Evolutionary conservation across 371 early-diverging fungal species (phyloP).

Genomic region (Pancytospora philotis): DNA sequence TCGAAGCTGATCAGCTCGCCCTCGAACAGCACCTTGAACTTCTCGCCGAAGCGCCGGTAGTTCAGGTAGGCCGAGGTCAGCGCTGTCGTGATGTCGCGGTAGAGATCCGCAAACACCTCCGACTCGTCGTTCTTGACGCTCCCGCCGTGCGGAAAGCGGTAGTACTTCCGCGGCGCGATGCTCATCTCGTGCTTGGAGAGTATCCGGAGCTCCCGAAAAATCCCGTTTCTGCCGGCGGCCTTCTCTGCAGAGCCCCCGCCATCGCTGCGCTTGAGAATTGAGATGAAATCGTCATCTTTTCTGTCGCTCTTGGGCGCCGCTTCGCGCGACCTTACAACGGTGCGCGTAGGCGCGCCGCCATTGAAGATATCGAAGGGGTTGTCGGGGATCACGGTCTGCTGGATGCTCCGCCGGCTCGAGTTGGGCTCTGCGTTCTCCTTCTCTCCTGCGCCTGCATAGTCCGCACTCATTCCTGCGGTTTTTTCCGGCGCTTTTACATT

Average conservation of each 20-base stretch:
- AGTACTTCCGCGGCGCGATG: conserved; percentile 2
- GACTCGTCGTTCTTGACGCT: conserved; percentile 12
- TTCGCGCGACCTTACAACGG: too few species aligned
- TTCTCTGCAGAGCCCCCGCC: background rate
- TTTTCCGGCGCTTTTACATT: too few species aligned
- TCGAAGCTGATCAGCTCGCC: background rate
- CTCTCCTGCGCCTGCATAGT: too few species aligned
- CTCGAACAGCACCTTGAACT: background rate
- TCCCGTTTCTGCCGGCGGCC: background rate
- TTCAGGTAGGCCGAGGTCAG: conserved; percentile 2
- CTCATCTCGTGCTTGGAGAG: background rate
- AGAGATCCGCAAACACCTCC: background rate
- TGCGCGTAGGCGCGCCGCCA: too few species aligned
- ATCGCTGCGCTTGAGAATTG: background rate
- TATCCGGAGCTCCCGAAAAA: background rate
- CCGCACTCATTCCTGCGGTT: too few species aligned
- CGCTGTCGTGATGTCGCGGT: background rate
- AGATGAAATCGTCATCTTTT: background rate
- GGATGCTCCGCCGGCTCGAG: background rate
- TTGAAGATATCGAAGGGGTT: conserved; percentile 9
- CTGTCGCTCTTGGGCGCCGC: too few species aligned
- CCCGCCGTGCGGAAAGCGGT: background rate
- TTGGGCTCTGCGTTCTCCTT: background rate
- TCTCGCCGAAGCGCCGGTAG: conserved; percentile 9
- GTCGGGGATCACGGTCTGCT: background rate